Percentiles rank a stretch among this genome's conserved stretches.
Conservation (phyloP, 805 yeast species). For the Kodamaea kaohsiungensis region DNA sequence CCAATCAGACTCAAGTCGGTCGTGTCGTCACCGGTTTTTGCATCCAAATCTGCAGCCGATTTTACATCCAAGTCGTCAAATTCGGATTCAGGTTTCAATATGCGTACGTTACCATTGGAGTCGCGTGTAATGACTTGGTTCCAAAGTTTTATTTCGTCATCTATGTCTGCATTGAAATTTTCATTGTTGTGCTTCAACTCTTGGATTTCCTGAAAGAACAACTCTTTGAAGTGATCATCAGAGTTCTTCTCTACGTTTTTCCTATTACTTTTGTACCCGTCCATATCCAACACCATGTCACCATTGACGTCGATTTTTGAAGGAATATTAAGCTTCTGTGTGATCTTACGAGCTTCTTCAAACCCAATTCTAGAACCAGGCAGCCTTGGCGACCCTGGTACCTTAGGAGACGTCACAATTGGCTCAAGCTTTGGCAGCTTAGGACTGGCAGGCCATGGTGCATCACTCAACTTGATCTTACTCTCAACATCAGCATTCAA, state of each 20-base stretch:
- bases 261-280: slow-evolving; percentile 89
- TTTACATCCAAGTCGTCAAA: slow-evolving; percentile 3
- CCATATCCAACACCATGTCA: slow-evolving; percentile 87
- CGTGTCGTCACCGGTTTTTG: slow-evolving; percentile 1
- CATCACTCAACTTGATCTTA: slow-evolving; percentile 24
- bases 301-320: slow-evolving; percentile 87
- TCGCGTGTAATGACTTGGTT: slow-evolving; percentile 51
- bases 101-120: slow-evolving; percentile 66
- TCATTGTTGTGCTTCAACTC: slow-evolving; percentile 19
- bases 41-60: not conserved
- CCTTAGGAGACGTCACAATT: not conserved
- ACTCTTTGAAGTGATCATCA: slow-evolving; percentile 70
- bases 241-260: slow-evolving; percentile 67
- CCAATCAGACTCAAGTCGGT: slow-evolving; percentile 2
- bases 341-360: slow-evolving; percentile 61
- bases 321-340: slow-evolving; percentile 79
- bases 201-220: slow-evolving; percentile 71
- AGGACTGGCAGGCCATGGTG: slow-evolving; percentile 9
- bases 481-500: slow-evolving; percentile 35
- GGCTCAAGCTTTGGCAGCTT: slow-evolving; percentile 2
- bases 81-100: slow-evolving; percentile 23
- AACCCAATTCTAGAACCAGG: slow-evolving; percentile 42
- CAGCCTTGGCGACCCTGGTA: slow-evolving; percentile 13
- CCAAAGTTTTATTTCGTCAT: slow-evolving; percentile 32
- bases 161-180: slow-evolving; percentile 10